A percentile compares a stretch with the other conserved stretches of the same genome.
phyloP scores from a whole-genome alignment of 1,139 yeast species.

The Arxiozyma slooffiae region DNA sequence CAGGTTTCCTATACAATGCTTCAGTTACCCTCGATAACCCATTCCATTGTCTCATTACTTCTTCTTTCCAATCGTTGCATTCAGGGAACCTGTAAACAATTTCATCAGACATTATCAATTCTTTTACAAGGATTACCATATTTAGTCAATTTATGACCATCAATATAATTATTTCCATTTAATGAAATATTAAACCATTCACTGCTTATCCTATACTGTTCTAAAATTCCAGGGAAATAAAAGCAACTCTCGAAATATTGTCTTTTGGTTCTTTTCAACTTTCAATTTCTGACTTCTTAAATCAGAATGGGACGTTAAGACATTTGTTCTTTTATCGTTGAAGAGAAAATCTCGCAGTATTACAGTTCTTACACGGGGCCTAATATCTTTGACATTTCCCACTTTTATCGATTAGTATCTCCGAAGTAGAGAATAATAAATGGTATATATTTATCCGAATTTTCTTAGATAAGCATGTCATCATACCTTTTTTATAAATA shows the following conservation, averaged over 20 bases:
- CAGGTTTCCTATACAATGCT: slow-evolving; percentile 60
- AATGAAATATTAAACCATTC: slow-evolving; percentile 34
- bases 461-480: too few relatives aligned
- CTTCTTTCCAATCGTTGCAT: slow-evolving; percentile 54
- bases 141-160: slow-evolving; percentile 9
- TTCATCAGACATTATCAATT: slow-evolving; percentile 3
- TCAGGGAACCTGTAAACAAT: slow-evolving; percentile 35
- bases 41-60: slow-evolving; percentile 56
- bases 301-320: slow-evolving; percentile 64
- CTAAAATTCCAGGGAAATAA: slow-evolving; percentile 50
- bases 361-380: slow-evolving; percentile 57
- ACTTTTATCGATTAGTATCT: slow-evolving; percentile 22
- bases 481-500: too few relatives aligned
- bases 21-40: slow-evolving; percentile 47
- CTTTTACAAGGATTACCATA: slow-evolving; percentile 18
- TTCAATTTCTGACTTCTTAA: slow-evolving; percentile 52
- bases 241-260: slow-evolving; percentile 60
- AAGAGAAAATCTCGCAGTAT: slow-evolving; percentile 69
- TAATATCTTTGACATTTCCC: not conserved
- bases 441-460: too few relatives aligned
- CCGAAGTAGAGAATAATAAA: slow-evolving; percentile 64
- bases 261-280: slow-evolving; percentile 37
- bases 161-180: slow-evolving; percentile 5
- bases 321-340: slow-evolving; percentile 56
- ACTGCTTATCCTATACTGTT: slow-evolving; percentile 68